These are phyloP conservation scores for Aegilops sharonensis DNA, from an alignment of 176 grass and related monocot species.

Conservation along the genomic window DNA sequence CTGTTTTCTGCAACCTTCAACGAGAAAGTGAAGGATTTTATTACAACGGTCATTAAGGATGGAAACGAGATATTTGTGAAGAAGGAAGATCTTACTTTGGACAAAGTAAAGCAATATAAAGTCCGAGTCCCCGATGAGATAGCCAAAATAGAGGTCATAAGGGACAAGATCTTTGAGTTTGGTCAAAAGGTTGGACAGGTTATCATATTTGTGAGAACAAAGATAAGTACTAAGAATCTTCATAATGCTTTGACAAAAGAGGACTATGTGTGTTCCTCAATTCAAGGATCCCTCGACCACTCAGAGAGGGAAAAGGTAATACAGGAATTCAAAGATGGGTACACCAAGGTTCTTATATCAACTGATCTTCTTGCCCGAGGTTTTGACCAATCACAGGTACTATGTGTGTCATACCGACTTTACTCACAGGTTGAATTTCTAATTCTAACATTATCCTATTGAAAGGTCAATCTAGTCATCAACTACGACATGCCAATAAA, in stretches of 20 bases:
- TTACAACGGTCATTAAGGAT: constrained; percentile 70
- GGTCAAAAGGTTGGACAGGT: constrained; percentile 93
- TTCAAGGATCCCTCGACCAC: constrained; percentile 88
- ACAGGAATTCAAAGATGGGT: constrained; percentile 89
- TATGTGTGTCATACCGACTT: not conserved
- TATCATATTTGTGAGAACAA: constrained; percentile 92
- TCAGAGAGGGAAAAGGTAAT: constrained; percentile 74
- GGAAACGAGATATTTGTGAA: constrained; percentile 93
- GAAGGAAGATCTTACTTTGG: constrained; percentile 88
- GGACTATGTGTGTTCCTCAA: constrained; percentile 83
- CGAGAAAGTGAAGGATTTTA: constrained; percentile 84
- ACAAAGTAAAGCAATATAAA: constrained; percentile 93
- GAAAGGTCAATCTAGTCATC: constrained; percentile 91
- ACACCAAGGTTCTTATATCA: constrained; percentile 81
- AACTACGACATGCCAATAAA: constrained; percentile 94
- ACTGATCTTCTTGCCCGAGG: constrained; percentile 86
- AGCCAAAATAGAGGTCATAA: constrained; percentile 87
- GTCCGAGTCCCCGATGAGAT: constrained; percentile 74
- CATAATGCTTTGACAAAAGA: constrained; percentile 66
- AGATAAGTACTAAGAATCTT: constrained; percentile 62
- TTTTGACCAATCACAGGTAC: constrained; percentile 98
- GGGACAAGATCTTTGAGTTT: constrained; percentile 89
- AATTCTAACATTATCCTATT: constrained; percentile 5
- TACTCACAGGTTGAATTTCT: not conserved
- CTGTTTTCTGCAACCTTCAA: constrained; percentile 96